Evolutionary conservation across 805 yeast genomes (phyloP).

Genomic region (Hanseniaspora singularis): DNA sequence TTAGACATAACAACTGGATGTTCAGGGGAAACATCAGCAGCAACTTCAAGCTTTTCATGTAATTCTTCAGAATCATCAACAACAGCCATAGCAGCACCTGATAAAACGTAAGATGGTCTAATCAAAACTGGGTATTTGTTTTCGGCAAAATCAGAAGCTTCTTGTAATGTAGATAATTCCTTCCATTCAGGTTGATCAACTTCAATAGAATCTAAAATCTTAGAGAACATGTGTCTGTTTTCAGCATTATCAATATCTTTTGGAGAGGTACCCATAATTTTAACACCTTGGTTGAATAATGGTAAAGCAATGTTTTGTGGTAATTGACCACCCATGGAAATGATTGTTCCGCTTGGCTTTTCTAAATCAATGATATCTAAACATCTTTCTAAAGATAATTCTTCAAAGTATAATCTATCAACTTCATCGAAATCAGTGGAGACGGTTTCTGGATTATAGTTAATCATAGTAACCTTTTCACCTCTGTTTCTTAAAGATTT

Average conservation of each 20-base stretch:
- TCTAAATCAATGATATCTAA: slow-evolving; percentile 90
- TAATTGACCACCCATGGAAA: slow-evolving; percentile 98
- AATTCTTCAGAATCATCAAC: slow-evolving; percentile 83
- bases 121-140: slow-evolving; percentile 81
- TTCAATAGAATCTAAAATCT: slow-evolving; percentile 91
- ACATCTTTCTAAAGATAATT: slow-evolving; percentile 85
- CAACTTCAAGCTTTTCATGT: slow-evolving; percentile 78
- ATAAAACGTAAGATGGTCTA: slow-evolving; percentile 91
- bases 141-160: slow-evolving; percentile 86
- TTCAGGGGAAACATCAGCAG: slow-evolving; percentile 94
- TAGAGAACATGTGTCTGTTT: slow-evolving; percentile 92
- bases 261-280: slow-evolving; percentile 93
- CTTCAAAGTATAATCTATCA: slow-evolving; percentile 91
- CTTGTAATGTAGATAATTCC: slow-evolving; percentile 82
- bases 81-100: slow-evolving; percentile 99
- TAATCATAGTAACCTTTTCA: slow-evolving; percentile 86
- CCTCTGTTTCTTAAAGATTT: slow-evolving; percentile 82
- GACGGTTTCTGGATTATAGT: slow-evolving; percentile 97
- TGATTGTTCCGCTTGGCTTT: slow-evolving; percentile 79
- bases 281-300: slow-evolving; percentile 85
- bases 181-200: slow-evolving; percentile 99
- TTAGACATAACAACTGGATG: slow-evolving; percentile 96
- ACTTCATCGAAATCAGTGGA: slow-evolving; percentile 99
- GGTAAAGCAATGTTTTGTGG: slow-evolving; percentile 92
- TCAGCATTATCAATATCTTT: slow-evolving; percentile 98